These are phyloP conservation scores for Candida coleopterorum DNA, from an alignment of 805 yeast genomes.

Conservation along the genomic window DNA sequence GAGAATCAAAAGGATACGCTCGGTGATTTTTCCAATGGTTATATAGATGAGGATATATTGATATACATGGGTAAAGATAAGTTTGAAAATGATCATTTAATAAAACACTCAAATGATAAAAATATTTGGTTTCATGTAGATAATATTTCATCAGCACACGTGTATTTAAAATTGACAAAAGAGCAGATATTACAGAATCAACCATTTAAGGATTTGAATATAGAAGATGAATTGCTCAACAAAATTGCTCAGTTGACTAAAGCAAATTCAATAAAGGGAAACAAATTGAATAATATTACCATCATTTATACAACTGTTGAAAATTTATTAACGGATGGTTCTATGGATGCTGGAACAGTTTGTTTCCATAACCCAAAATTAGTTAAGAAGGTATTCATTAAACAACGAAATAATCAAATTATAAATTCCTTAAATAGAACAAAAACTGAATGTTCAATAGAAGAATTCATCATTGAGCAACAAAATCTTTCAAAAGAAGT, in stretches of 20 bases:
- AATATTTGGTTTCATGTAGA: conserved; percentile 83
- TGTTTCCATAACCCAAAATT: conserved; percentile 57
- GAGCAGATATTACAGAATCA: conserved; percentile 38
- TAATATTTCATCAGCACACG: conserved; percentile 71
- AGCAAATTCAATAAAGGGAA: conserved; percentile 73
- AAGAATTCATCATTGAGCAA: conserved; percentile 34
- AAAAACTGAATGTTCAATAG: conserved; percentile 49
- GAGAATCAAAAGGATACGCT: conserved; percentile 16
- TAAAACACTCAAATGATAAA: conserved; percentile 59
- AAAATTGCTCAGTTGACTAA: conserved; percentile 65
- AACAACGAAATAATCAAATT: conserved; percentile 52
- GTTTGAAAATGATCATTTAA: conserved; percentile 50
- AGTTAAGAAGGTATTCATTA: conserved; percentile 50
- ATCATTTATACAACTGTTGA: conserved; percentile 72
- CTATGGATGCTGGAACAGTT: conserved; percentile 78
- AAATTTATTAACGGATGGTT: conserved; percentile 60
- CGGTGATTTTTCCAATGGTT: too few species aligned
- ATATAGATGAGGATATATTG: conserved; percentile 16
- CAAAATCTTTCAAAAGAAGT: conserved; percentile 24
- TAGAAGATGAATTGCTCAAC: conserved; percentile 43
- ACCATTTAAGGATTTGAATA: conserved; percentile 34
- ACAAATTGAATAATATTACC: conserved; percentile 60
- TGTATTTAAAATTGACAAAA: conserved; percentile 53
- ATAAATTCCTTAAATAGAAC: conserved; percentile 64
- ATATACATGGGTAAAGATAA: conserved; percentile 74